phyloP scores from a whole-genome alignment of 1,139 yeast genomes.

The Debaryomyces robertsiae region DNA sequence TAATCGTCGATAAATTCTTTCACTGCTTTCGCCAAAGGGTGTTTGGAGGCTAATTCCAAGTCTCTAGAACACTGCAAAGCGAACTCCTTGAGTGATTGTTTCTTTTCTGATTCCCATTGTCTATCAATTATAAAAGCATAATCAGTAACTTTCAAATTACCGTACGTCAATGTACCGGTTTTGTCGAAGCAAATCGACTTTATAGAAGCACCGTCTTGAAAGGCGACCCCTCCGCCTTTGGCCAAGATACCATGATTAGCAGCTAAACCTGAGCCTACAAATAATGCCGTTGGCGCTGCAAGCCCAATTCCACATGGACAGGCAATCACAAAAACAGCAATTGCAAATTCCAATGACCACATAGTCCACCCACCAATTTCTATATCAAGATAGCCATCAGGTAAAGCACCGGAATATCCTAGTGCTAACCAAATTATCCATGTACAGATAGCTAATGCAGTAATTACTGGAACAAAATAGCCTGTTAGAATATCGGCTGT shows the following conservation, averaged over 20 bases:
- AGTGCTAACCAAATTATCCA: slow-evolving; percentile 70
- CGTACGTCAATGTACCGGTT: slow-evolving; percentile 77
- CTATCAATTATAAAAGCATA: slow-evolving; percentile 26
- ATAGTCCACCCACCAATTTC: slow-evolving; percentile 76
- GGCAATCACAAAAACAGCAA: slow-evolving; percentile 70
- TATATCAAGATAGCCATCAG: slow-evolving; percentile 56
- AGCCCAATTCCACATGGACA: slow-evolving; percentile 53
- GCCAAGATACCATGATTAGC: slow-evolving; percentile 69
- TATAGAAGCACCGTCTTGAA: slow-evolving; percentile 70
- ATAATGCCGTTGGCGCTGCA: slow-evolving; percentile 52
- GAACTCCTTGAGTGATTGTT: slow-evolving; percentile 24
- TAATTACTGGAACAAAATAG: slow-evolving; percentile 70
- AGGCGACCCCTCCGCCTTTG: slow-evolving; percentile 81
- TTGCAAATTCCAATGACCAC: slow-evolving; percentile 77
- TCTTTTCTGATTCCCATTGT: slow-evolving; percentile 13
- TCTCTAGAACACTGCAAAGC: slow-evolving; percentile 57
- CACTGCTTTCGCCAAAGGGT: slow-evolving; percentile 68
- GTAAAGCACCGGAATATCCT: slow-evolving; percentile 58
- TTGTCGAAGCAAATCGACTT: slow-evolving; percentile 75
- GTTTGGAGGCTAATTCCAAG: slow-evolving; percentile 66
- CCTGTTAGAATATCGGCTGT: slow-evolving; percentile 73
- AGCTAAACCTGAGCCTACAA: slow-evolving; percentile 51
- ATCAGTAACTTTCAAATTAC: slow-evolving; percentile 60
- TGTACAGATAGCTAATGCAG: slow-evolving; percentile 58
- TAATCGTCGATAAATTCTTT: slow-evolving; percentile 39